These are phyloP conservation scores for Uronychia binucleata DNA, from an alignment of 73 alveolate species.

Conservation along the genomic window DNA sequence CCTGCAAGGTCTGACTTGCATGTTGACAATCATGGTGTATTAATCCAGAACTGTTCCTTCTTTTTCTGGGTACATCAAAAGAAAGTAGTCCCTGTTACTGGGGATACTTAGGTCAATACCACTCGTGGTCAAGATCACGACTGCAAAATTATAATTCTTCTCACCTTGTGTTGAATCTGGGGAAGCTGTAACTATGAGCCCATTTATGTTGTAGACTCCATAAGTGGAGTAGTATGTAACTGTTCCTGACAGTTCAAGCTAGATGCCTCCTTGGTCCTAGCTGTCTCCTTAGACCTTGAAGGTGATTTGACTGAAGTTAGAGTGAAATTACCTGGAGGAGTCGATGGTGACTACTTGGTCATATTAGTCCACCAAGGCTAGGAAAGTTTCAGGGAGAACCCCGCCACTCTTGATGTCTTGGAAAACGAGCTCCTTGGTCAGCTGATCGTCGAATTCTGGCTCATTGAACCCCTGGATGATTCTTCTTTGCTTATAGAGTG, in stretches of 20 bases:
- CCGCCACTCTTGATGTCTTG: constrained; percentile 53
- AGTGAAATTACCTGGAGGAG: constrained; percentile 21
- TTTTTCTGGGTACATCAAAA: neutral
- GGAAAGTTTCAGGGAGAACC: constrained; percentile 48
- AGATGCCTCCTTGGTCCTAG: neutral
- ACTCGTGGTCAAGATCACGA: neutral
- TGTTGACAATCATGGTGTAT: constrained; percentile 2
- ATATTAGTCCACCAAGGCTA: constrained; percentile 62
- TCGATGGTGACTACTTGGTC: constrained; percentile 56
- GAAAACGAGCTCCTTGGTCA: constrained; percentile 7
- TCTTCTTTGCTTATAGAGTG: no score
- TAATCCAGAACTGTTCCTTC: constrained; percentile 10
- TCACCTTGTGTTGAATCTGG: constrained; percentile 42
- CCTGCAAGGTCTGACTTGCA: constrained; percentile 58
- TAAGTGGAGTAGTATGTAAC: constrained; percentile 37
- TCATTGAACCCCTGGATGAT: neutral
- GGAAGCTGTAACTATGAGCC: constrained; percentile 37
- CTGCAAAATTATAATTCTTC: neutral
- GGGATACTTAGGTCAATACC: constrained; percentile 34
- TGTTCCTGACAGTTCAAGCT: constrained; percentile 40
- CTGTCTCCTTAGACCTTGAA: neutral
- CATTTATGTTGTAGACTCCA: constrained; percentile 63
- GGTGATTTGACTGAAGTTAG: neutral
- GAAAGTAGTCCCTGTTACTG: neutral
- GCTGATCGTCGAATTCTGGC: neutral